phyloP scores from a whole-genome alignment of 2,329 filamentous ascomycete genomes.

The Plectosphaerella cucumerina region DNA sequence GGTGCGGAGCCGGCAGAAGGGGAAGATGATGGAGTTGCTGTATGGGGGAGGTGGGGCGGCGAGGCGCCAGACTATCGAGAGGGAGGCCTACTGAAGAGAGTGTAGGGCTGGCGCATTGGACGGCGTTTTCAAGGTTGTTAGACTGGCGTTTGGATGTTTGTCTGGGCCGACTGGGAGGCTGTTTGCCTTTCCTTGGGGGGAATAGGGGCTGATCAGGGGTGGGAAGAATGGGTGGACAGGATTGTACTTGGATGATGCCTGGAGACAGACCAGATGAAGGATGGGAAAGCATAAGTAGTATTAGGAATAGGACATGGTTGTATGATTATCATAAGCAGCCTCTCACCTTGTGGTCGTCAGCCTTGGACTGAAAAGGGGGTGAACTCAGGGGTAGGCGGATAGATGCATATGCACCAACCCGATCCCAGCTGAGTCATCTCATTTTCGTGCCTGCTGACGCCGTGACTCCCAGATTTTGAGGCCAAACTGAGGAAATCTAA shows the following conservation, averaged over 20 bases:
- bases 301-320: too few relatives aligned
- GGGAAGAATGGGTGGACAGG: too few relatives aligned
- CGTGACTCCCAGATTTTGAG: neutral
- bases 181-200: too few relatives aligned
- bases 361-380: too few relatives aligned
- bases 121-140: neutral
- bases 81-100: slow-evolving; percentile 4
- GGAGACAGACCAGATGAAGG: too few relatives aligned
- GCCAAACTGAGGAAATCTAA: neutral
- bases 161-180: neutral
- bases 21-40: slow-evolving; percentile 75
- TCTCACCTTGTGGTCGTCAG: too few relatives aligned
- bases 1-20: slow-evolving; percentile 75
- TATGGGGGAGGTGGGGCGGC: slow-evolving; percentile 48
- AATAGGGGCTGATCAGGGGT: too few relatives aligned
- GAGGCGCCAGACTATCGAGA: slow-evolving; percentile 26
- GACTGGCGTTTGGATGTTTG: neutral
- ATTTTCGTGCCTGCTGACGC: neutral
- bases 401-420: neutral
- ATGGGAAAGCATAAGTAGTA: too few relatives aligned
- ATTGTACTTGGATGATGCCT: too few relatives aligned
- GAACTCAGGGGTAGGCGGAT: neutral
- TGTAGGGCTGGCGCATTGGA: neutral
- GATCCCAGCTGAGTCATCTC: neutral
- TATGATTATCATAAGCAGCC: too few relatives aligned